phyloP scores from a whole-genome alignment of 768 basidiomycete species.

The Postia placenta region DNA sequence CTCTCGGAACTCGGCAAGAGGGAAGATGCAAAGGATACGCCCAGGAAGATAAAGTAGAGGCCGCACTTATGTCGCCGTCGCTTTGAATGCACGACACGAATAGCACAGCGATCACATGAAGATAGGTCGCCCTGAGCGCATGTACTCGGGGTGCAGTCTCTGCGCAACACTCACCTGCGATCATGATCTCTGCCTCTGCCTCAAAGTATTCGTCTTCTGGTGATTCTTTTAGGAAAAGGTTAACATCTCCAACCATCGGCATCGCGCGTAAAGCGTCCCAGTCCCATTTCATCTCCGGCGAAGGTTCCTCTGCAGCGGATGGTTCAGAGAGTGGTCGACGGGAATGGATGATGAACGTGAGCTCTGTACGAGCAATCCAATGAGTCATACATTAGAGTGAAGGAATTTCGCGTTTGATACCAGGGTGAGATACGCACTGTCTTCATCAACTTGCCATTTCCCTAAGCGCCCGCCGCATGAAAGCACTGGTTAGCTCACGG shows the following conservation, averaged over 20 bases:
- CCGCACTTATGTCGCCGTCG: too few species aligned
- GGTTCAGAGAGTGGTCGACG: slow-evolving; percentile 25
- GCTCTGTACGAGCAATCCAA: slow-evolving; percentile 35
- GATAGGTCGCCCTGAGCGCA: too few species aligned
- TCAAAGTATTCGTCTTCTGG: slow-evolving; percentile 38
- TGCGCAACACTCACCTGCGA: slow-evolving; percentile 66
- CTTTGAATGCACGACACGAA: too few species aligned
- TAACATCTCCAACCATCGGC: slow-evolving; percentile 89
- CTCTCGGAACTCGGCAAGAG: too few species aligned
- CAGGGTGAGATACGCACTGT: slow-evolving; percentile 44
- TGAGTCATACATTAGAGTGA: background rate
- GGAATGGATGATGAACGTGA: slow-evolving; percentile 86
- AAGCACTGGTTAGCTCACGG: too few species aligned
- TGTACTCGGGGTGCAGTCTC: too few species aligned
- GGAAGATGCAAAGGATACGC: too few species aligned
- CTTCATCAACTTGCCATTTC: slow-evolving; percentile 82
- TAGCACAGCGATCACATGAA: too few species aligned
- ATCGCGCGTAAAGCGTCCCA: slow-evolving; percentile 23
- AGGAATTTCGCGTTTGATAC: background rate
- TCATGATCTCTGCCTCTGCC: slow-evolving; percentile 90
- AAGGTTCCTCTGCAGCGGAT: background rate
- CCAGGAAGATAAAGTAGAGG: too few species aligned
- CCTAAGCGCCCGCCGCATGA: too few species aligned
- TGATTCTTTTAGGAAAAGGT: slow-evolving; percentile 72
- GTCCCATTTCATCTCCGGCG: background rate